Base-by-base conservation (phyloP, 176 grass and related monocot genomes). In the Alopecurus myosuroides region DNA sequence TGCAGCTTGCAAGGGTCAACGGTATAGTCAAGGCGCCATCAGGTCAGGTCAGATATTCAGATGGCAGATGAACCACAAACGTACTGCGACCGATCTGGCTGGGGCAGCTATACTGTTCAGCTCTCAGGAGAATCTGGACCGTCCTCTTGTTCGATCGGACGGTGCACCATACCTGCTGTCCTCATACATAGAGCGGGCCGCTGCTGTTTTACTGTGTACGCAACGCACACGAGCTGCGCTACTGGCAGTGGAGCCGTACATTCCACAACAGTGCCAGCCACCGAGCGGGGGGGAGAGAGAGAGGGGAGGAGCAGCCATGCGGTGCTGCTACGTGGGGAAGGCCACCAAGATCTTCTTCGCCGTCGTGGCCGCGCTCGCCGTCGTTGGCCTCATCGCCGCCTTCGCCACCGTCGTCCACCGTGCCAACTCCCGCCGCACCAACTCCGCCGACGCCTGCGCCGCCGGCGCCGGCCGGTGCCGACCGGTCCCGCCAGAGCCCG, bases 311-410 rank as follows among this genome's bases (percentile, higher is more conserved):
- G 61, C 72, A 39, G 77, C 82, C 45, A 90, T 90, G 92, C 56
- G 46, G 67, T 77, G 84, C 80, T 97, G 92, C 88, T 97, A 93
- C 82, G 92, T 97, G 10, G 95, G 95, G 36, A 97, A 92, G 86
- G 95, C 95, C 36, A 97, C 95, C 80, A 97, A 92, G 86, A 91
- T 97, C 88, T 97, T 97, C 95, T 46, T 97, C 52, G 70, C 60
- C 68, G 74, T 92, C 72, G 67, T 94, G 10, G 84, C 74, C 23
- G 48, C 81, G 58, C 89, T 97, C 84, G 82, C 91, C 55, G 68
- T 91, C 57, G 75, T 84, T 5, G 77, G 86, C 39, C 41, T 97
- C 70, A 70, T 89, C 74, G 80, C 94, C 77, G 90, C 89, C 56
- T 92, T 93, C 84, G 79, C 36, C 56, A 56, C 73, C 55, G 82